Conservation (phyloP, 768 basidiomycete genomes). For the Cystofilobasidium bisporidii region DNA sequence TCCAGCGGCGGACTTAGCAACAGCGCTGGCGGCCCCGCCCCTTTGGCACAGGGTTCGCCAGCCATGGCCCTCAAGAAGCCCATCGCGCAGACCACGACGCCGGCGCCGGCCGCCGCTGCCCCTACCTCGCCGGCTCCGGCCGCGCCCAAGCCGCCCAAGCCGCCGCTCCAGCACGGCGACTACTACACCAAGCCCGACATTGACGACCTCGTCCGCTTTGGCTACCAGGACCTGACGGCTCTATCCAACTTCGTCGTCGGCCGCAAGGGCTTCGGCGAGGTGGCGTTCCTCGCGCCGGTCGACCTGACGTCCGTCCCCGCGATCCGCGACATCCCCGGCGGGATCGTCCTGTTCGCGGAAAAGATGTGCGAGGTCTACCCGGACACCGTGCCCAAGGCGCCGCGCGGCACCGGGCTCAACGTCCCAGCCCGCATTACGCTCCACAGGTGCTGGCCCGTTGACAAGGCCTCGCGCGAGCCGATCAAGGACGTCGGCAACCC, state of each 20-base stretch:
- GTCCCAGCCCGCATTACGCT: slow-evolving; percentile 70
- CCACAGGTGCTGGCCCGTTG: slow-evolving; percentile 72
- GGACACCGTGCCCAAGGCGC: slow-evolving; percentile 77
- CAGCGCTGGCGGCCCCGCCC: slow-evolving; percentile 11
- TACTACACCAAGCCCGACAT: slow-evolving; percentile 84
- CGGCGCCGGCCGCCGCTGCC: slow-evolving; percentile 33
- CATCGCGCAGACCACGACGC: slow-evolving; percentile 8
- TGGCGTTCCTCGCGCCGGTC: slow-evolving; percentile 63
- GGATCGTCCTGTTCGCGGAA: slow-evolving; percentile 75
- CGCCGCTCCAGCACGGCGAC: slow-evolving; percentile 61
- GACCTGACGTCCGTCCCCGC: slow-evolving; percentile 77
- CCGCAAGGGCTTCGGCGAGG: slow-evolving; percentile 81
- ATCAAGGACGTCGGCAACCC: slow-evolving; percentile 72
- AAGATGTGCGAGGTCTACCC: slow-evolving; percentile 82
- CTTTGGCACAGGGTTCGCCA: no score
- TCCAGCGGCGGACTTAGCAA: slow-evolving; percentile 14
- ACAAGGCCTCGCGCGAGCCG: slow-evolving; percentile 82
- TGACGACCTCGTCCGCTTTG: slow-evolving; percentile 56
- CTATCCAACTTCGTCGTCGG: slow-evolving; percentile 75
- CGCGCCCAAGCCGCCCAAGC: slow-evolving; percentile 13
- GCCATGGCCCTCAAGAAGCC: slow-evolving; percentile 8
- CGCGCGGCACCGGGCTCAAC: slow-evolving; percentile 75
- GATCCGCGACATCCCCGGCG: slow-evolving; percentile 73
- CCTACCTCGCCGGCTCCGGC: slow-evolving; percentile 36
- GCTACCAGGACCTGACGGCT: slow-evolving; percentile 62